These are phyloP conservation scores for Myxozyma nipponensis DNA, from an alignment of 805 yeast genomes.

Conservation along the genomic window DNA sequence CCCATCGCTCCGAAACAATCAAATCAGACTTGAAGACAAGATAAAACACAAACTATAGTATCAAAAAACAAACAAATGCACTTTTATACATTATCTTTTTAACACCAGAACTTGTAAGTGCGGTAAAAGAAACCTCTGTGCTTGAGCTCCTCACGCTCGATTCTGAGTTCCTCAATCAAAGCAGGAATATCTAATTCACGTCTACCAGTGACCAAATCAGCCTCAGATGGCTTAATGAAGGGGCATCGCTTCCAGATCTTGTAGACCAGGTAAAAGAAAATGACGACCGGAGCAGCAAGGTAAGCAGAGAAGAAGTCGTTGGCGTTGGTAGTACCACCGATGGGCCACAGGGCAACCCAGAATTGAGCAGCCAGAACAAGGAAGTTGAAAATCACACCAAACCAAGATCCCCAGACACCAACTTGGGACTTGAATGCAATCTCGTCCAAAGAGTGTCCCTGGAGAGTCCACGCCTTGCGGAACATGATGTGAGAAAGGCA, in stretches of 20 bases:
- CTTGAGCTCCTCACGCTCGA: conserved; percentile 51
- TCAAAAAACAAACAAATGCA: not conserved
- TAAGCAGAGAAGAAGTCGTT: conserved; percentile 50
- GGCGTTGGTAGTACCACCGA: conserved; percentile 43
- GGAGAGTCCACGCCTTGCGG: conserved; percentile 55
- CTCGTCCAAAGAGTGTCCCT: conserved; percentile 68
- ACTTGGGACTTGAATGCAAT: conserved; percentile 61
- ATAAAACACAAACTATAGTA: not conserved
- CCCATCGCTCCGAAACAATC: too few relatives aligned
- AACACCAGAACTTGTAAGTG: conserved; percentile 57
- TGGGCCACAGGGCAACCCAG: conserved; percentile 77
- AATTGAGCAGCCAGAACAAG: conserved; percentile 70
- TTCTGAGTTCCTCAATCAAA: conserved; percentile 53
- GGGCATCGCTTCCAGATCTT: conserved; percentile 46
- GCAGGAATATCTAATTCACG: conserved; percentile 56
- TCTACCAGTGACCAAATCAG: conserved; percentile 63
- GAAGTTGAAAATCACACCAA: conserved; percentile 56
- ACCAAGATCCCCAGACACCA: conserved; percentile 65
- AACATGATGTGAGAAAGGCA: conserved; percentile 66
- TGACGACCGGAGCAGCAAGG: conserved; percentile 46
- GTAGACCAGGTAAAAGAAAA: conserved; percentile 49
- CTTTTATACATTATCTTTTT: too few relatives aligned
- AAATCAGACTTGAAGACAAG: not conserved
- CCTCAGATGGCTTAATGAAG: conserved; percentile 46
- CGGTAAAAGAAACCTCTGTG: conserved; percentile 48